Base-by-base conservation (phyloP, 106 monocot genomes). In the Dendrobium chrysotoxum region DNA sequence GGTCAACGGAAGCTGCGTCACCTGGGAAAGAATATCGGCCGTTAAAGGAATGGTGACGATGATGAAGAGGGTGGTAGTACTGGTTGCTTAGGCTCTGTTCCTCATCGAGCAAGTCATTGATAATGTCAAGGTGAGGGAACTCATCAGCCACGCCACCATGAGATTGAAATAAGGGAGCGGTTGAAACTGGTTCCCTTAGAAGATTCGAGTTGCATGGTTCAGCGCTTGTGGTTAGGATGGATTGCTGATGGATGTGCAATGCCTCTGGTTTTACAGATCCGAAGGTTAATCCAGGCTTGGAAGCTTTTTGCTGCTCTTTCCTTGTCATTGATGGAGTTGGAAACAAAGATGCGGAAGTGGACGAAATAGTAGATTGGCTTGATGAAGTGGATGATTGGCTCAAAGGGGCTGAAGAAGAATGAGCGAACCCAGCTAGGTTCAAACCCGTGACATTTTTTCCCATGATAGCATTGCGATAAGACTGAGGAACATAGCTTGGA, bases 51-150 rank as follows among this genome's bases (percentile, higher is more conserved):
- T 81, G 71, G 44, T 46, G 79, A n/a, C 76, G 44, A 82, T 30
- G 82, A 83, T 64, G 39, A 17, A 31, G 17, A 64, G 53, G 28
- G 9, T 41, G 74, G 70, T 70, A 68, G 73, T 73, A 42, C 74
- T 18, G 74, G 40, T 41, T 72, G 28, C 86, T 78, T 10, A 74
- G 76, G 46, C 57, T 80, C 57, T 85, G 89, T 9, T 95, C 97
- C 61, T 98, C 98, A 28, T 98, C 85, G 57, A 98, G 88, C 86
- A 98, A 83, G 58, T 91, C 90, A 79, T 98, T 95, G 72, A 98
- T 98, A 53, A 98, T 92, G 80, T 94, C 97, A 75, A 98, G 83
- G 70, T 98, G 97, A 4, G 97, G 97, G 55, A 98, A 98, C 46
- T 98, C 97, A 3, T 98, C 92, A 3, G 64, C 79, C 38, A 82